phyloP scores from a whole-genome alignment of 2,329 filamentous ascomycete species.

The Blastomyces silverae region DNA sequence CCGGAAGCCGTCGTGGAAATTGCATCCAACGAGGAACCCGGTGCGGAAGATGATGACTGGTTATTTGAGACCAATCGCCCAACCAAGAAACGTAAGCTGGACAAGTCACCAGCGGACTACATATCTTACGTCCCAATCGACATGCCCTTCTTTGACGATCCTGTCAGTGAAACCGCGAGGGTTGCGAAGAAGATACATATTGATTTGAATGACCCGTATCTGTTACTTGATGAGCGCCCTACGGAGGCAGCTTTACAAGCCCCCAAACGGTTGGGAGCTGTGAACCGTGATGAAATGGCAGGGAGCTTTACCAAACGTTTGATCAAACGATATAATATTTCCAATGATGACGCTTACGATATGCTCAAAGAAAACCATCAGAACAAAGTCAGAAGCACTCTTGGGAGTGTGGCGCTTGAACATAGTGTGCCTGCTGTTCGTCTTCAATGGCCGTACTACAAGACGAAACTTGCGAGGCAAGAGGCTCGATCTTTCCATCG shows the following conservation, averaged over 20 bases:
- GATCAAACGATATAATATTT: constrained; percentile 82
- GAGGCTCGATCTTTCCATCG: constrained; percentile 78
- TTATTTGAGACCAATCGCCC: constrained; percentile 45
- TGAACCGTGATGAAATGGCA: constrained; percentile 53
- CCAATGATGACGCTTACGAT: constrained; percentile 93
- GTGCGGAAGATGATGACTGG: constrained; percentile 54
- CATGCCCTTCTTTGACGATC: constrained; percentile 71
- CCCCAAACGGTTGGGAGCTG: constrained; percentile 33
- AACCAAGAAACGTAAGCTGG: constrained; percentile 60
- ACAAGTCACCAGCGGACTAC: constrained; percentile 40
- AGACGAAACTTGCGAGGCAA: constrained; percentile 66
- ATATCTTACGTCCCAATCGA: constrained; percentile 52
- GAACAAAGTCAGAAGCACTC: constrained; percentile 86
- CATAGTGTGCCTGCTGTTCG: constrained; percentile 88
- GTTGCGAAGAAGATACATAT: constrained; percentile 72
- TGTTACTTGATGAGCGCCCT: constrained; percentile 74
- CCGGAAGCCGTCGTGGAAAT: constrained; percentile 24
- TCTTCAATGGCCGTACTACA: constrained; percentile 93
- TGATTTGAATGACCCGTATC: constrained; percentile 79
- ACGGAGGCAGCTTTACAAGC: constrained; percentile 55
- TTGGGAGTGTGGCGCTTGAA: constrained; percentile 87
- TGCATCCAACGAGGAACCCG: constrained; percentile 36
- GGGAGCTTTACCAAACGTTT: constrained; percentile 66
- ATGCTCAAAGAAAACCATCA: constrained; percentile 94
- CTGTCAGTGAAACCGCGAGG: constrained; percentile 63